Evolutionary conservation across 2,329 filamentous ascomycete genomes (phyloP).

Genomic region (Claviceps pazoutovae): DNA sequence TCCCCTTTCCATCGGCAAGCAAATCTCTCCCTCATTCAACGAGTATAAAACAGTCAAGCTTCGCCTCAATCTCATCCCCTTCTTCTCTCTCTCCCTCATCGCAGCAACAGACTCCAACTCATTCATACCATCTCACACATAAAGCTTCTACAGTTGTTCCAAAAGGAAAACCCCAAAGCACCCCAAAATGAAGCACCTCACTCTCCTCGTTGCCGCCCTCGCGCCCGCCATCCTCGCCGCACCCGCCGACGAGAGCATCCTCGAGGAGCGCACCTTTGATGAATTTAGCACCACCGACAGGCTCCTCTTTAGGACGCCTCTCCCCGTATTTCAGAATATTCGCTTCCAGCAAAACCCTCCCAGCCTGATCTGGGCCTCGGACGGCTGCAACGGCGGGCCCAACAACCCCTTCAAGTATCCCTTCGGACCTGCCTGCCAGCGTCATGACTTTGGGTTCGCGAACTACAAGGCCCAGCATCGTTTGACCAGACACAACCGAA

Average conservation of each 20-base stretch:
- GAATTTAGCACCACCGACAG: constrained; percentile 22
- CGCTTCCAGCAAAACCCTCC: constrained; percentile 27
- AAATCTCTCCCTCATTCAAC: background rate
- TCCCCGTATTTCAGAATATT: constrained; percentile 26
- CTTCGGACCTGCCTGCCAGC: constrained; percentile 31
- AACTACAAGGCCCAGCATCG: constrained; percentile 37
- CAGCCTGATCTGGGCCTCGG: constrained; percentile 25
- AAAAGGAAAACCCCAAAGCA: background rate
- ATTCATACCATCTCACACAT: background rate
- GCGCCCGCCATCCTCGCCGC: background rate
- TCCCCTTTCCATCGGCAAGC: background rate
- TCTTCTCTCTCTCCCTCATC: background rate
- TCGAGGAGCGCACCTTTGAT: background rate
- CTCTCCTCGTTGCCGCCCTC: background rate
- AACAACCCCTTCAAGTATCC: constrained; percentile 31
- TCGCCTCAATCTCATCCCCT: background rate
- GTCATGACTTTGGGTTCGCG: constrained; percentile 43
- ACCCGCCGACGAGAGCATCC: background rate
- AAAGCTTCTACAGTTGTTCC: background rate
- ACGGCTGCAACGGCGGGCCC: constrained; percentile 28
- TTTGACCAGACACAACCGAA: constrained; percentile 28
- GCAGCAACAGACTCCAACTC: background rate
- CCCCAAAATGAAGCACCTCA: background rate
- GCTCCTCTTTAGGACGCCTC: constrained; percentile 29
- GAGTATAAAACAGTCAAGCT: background rate